Conservation (phyloP, 2,329 filamentous ascomycete species). For the Diaporthe vaccinii region DNA sequence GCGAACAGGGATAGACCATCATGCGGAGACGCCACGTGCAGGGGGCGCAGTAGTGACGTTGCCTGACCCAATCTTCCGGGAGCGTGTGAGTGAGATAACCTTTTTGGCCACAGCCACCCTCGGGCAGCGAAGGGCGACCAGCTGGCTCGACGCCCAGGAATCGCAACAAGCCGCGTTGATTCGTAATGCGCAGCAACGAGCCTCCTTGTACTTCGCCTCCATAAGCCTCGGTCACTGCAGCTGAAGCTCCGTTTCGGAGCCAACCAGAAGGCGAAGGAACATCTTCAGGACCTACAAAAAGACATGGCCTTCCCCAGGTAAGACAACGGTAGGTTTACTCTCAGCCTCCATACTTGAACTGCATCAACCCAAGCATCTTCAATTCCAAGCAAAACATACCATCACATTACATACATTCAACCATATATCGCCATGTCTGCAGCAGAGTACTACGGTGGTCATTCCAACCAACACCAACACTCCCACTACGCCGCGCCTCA, state of each 20-base stretch:
- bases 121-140: conserved; percentile 2
- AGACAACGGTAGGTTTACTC: not conserved
- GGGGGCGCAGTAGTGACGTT: conserved; percentile 37
- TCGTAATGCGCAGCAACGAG: conserved; percentile 29
- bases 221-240: conserved; percentile 12
- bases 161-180: conserved; percentile 27
- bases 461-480: conserved; percentile 32
- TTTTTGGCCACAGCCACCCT: conserved; percentile 35
- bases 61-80: conserved; percentile 6
- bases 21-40: conserved; percentile 3
- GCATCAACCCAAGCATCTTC: not conserved
- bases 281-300: not conserved
- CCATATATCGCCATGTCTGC: conserved; percentile 43
- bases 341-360: not conserved
- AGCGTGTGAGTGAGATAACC: not conserved
- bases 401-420: not conserved
- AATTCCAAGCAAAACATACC: not conserved
- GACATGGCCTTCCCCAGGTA: not conserved
- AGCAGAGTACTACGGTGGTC: conserved; percentile 44
- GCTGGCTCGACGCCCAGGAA: conserved; percentile 2
- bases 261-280: conserved; percentile 7
- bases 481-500: conserved; percentile 37
- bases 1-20: conserved; percentile 10
- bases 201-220: conserved; percentile 28
- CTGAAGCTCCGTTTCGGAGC: conserved; percentile 13